Base-by-base conservation (phyloP, 106 monocot genomes). In the Phalaenopsis aphrodite region DNA sequence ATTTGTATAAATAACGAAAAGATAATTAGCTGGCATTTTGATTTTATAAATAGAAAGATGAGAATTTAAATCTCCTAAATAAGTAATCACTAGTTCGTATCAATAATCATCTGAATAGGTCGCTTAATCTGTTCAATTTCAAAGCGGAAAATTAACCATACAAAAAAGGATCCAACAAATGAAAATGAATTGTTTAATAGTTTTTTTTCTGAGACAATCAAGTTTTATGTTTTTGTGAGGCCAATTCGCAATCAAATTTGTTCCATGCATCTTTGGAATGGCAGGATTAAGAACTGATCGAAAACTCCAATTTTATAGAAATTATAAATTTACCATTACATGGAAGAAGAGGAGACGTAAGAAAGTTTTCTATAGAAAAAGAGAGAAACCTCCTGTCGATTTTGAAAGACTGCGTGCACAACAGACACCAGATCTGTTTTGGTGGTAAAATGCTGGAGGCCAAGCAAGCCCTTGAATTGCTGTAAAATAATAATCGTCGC, bases 391-490 rank as follows among this genome's bases (percentile, higher is more conserved):
- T 84, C 84, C 8, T 11, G 41, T 9, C 79, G 79, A 16, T 73
- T 74, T 0, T 5, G 16, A 19, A 84, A 65, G 16, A 84, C 84
- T 9, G 79, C 19, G 24, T 75, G 79, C 39, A 84, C 5, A 10
- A 84, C 84, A 1, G 84, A 79, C 46, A 79, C 74, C 8, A 84
- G 12, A 23, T 84, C 84, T 2, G 84, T 84, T 5, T 56, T 56
- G 4, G 24, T 72, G 55, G 84, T 84, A 47, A 84, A 84, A 79
- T 75, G 79, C 16, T 41, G 37, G 39, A 84, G 55, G 15, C 84
- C 84, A 18, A 84, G 84, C 79, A 84, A 18, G 18, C 84, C 84
- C 75, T 84, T 84, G 45, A 84, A 39, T 75, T 84, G 84, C 75
- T 84, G 84, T 65, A 84, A 48, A 3, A 84, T 84, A 21, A 81